Evolutionary conservation across 2,329 filamentous ascomycete species (phyloP).

Genomic region (Ceratocystis ficicola): DNA sequence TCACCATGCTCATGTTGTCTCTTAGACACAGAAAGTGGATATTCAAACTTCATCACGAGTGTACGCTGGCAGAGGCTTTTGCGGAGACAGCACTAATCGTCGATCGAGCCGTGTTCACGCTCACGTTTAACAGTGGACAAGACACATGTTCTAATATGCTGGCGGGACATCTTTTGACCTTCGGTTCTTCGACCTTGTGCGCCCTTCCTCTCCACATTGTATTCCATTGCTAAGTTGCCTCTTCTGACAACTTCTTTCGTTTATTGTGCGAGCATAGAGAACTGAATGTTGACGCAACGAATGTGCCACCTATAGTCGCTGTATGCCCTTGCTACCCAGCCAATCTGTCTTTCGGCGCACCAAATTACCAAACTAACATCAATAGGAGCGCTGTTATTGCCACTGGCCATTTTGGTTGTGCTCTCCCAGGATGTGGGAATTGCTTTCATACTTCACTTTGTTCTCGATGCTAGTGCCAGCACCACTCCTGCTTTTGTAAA

Average conservation of each 20-base stretch:
- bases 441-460: constrained; percentile 1
- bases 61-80: neutral
- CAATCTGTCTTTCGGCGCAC: neutral
- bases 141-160: constrained; percentile 10
- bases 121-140: constrained; percentile 12
- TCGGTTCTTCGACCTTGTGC: neutral
- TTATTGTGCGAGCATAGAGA: neutral
- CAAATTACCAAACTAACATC: constrained; percentile 12
- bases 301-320: neutral
- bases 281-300: neutral
- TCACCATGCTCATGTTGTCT: neutral
- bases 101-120: neutral
- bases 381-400: constrained; percentile 9
- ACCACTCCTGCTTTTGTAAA: neutral
- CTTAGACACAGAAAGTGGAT: neutral
- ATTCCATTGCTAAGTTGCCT: neutral
- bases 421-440: neutral
- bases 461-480: neutral
- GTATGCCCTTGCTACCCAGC: neutral
- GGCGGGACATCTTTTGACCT: constrained; percentile 8
- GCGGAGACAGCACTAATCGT: neutral
- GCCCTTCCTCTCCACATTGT: neutral
- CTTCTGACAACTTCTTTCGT: no score
- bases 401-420: neutral
- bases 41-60: neutral